A percentile compares a stretch with the other conserved stretches of the same genome.
phyloP scores from a whole-genome alignment of 805 yeast genomes.

The Wickerhamomyces strasburgensis region DNA sequence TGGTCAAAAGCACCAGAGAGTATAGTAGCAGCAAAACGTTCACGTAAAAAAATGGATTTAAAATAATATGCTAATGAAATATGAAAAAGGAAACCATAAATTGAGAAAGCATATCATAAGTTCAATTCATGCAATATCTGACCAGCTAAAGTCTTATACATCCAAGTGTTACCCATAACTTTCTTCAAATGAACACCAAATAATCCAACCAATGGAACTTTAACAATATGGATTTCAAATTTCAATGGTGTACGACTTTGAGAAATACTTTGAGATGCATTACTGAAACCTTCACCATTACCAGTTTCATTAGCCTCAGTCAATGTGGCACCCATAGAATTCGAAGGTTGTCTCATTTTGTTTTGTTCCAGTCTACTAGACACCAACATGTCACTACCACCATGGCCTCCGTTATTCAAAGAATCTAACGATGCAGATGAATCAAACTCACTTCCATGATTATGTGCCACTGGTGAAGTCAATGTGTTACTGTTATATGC shows the following conservation, averaged over 20 bases:
- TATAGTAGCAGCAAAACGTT: no score
- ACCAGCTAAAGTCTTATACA: slow-evolving; percentile 85
- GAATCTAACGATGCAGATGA: slow-evolving; percentile 54
- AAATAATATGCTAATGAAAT: no score
- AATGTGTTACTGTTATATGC: slow-evolving; percentile 20
- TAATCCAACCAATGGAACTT: slow-evolving; percentile 83
- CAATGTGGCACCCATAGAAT: slow-evolving; percentile 5
- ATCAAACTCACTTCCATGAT: slow-evolving; percentile 33
- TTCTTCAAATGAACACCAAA: slow-evolving; percentile 95
- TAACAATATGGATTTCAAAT: slow-evolving; percentile 88
- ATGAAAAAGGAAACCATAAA: no score
- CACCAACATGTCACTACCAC: slow-evolving; percentile 46
- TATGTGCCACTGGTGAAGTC: slow-evolving; percentile 25
- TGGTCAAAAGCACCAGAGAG: no score
- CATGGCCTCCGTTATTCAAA: slow-evolving; percentile 47
- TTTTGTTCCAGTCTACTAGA: slow-evolving; percentile 55
- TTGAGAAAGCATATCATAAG: no score
- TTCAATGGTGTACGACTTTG: slow-evolving; percentile 60
- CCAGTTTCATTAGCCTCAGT: background rate
- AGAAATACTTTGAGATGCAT: slow-evolving; percentile 1
- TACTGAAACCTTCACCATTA: slow-evolving; percentile 1
- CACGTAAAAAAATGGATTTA: background rate
- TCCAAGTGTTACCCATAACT: slow-evolving; percentile 90
- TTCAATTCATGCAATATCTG: slow-evolving; percentile 50
- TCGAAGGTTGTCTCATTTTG: slow-evolving; percentile 7